Conservation (phyloP, 345 rosid species). For the Salix udensis region DNA sequence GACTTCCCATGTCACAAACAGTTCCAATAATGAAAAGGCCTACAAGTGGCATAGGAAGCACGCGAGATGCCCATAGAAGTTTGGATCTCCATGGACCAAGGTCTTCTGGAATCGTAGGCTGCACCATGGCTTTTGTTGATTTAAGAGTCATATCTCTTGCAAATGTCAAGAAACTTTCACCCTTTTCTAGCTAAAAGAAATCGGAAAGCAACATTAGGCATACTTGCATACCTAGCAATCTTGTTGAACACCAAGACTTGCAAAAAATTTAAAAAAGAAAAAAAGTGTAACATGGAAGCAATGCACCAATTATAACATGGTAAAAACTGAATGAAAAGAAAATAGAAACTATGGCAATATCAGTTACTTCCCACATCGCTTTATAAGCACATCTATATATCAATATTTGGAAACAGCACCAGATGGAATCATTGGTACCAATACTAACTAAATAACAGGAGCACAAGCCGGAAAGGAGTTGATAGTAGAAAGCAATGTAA, state of each 20-base stretch:
- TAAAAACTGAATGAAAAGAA: background rate
- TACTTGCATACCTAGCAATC: background rate
- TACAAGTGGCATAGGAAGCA: constrained; percentile 93
- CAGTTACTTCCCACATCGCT: background rate
- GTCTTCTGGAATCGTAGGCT: constrained; percentile 53
- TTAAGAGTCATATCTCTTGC: constrained; percentile 82
- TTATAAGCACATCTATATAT: no score
- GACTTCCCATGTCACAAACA: constrained; percentile 61
- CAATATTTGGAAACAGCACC: background rate
- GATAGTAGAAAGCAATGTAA: background rate
- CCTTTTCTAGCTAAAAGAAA: constrained; percentile 63
- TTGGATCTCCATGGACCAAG: constrained; percentile 83
- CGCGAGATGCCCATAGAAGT: constrained; percentile 92
- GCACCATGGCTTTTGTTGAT: constrained; percentile 79
- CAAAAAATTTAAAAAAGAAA: no score
- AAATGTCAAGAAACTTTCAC: constrained; percentile 83
- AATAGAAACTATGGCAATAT: background rate
- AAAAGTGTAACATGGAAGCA: background rate
- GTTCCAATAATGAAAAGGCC: constrained; percentile 80
- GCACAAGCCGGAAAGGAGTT: no score
- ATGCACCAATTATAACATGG: background rate
- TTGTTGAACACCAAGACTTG: background rate
- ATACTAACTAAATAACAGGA: no score
- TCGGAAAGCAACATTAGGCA: constrained; percentile 13
- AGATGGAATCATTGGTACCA: no score